A percentile compares a stretch with the other conserved stretches of the same genome.
These are phyloP conservation scores for Heterobasidion parviporum DNA, from an alignment of 1,284 basidiomycete species.

Conservation along the genomic window DNA sequence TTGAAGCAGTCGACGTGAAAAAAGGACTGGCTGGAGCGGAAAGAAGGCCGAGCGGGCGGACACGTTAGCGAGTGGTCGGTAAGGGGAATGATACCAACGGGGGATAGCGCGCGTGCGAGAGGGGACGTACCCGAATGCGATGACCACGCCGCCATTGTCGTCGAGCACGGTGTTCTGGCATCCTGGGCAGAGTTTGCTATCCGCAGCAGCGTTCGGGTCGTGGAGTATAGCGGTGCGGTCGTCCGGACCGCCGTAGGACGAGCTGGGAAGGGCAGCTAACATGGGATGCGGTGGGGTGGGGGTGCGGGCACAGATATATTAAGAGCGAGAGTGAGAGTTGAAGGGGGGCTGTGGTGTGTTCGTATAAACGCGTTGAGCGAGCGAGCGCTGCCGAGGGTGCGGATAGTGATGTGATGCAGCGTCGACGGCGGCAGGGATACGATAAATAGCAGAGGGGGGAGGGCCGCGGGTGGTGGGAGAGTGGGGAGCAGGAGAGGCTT, in stretches of 20 bases:
- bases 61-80: constrained; percentile 8
- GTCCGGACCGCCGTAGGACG: background rate
- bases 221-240: background rate
- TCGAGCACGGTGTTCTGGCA: constrained; percentile 79
- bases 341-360: background rate
- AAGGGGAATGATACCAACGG: constrained; percentile 17
- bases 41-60: background rate
- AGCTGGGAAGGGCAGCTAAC: background rate
- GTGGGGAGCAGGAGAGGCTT: no score
- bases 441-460: background rate
- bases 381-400: background rate
- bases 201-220: constrained; percentile 21
- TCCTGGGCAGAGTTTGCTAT: constrained; percentile 74
- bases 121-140: constrained; percentile 75
- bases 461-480: no score
- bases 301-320: background rate
- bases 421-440: background rate
- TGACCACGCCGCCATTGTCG: constrained; percentile 80
- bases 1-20: constrained; percentile 81
- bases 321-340: background rate
- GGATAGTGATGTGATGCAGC: background rate
- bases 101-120: constrained; percentile 4
- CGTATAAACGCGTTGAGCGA: background rate
- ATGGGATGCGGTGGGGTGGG: background rate
- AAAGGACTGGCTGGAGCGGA: constrained; percentile 58